Evolutionary conservation across 306 rosid genomes (phyloP).

Genomic region (Gynostemma pentaphyllum): DNA sequence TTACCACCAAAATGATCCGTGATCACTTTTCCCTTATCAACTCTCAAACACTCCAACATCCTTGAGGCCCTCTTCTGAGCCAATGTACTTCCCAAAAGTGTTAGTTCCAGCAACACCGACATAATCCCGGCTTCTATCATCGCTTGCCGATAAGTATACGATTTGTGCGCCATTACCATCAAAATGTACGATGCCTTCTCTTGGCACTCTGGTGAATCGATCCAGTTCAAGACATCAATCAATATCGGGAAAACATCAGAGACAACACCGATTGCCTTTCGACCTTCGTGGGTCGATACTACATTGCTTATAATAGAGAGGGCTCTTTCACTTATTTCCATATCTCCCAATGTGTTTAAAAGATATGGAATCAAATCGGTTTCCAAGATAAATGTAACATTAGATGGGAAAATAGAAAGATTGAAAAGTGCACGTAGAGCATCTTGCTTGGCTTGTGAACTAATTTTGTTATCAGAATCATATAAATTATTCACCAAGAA

Average conservation of each 20-base stretch:
- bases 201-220: slow-evolving; percentile 81
- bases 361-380: slow-evolving; percentile 50
- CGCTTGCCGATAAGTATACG: slow-evolving; percentile 65
- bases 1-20: slow-evolving; percentile 40
- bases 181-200: slow-evolving; percentile 81
- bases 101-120: slow-evolving; percentile 75
- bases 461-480: slow-evolving; percentile 18
- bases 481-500: slow-evolving; percentile 54
- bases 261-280: slow-evolving; percentile 45
- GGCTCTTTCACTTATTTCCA: slow-evolving; percentile 73
- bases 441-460: slow-evolving; percentile 70
- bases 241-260: slow-evolving; percentile 39
- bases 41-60: slow-evolving; percentile 66
- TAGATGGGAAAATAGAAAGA: slow-evolving; percentile 56
- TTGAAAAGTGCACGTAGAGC: slow-evolving; percentile 87
- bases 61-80: slow-evolving; percentile 97
- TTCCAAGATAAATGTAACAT: slow-evolving; percentile 52
- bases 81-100: slow-evolving; percentile 74
- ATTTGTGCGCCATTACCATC: slow-evolving; percentile 92
- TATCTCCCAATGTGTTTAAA: slow-evolving; percentile 51
- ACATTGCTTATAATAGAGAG: slow-evolving; percentile 66
- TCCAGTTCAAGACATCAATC: slow-evolving; percentile 77
- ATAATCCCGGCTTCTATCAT: slow-evolving; percentile 86
- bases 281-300: slow-evolving; percentile 66
- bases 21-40: slow-evolving; percentile 70